These are phyloP conservation scores for Ilex asprella DNA, from an alignment of 257 asterid genomes.

Conservation along the genomic window DNA sequence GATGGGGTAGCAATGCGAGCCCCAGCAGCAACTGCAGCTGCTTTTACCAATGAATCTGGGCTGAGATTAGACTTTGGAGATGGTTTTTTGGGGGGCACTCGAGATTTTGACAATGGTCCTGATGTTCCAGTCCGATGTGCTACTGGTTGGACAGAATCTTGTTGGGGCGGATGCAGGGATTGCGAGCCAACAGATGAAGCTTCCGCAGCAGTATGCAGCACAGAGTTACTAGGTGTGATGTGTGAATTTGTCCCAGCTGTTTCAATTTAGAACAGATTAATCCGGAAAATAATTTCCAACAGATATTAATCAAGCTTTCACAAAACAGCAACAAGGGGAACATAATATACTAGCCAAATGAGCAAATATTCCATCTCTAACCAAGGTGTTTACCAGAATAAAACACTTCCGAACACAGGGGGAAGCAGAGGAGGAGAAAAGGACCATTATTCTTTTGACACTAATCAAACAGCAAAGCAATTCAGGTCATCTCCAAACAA, in stretches of 20 bases:
- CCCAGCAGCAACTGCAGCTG: constrained; percentile 84
- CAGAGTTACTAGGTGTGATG: constrained; percentile 13
- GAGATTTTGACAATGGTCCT: constrained; percentile 23
- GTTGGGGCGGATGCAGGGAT: constrained; percentile 23
- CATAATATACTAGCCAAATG: not conserved
- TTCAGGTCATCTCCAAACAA: too few species aligned
- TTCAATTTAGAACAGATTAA: not conserved
- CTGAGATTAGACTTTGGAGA: constrained; percentile 26
- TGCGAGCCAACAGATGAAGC: constrained; percentile 17
- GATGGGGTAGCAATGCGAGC: constrained; percentile 64
- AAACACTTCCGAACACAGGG: too few species aligned
- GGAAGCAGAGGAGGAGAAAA: not conserved
- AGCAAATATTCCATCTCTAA: not conserved
- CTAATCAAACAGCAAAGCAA: too few species aligned
- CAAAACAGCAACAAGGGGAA: not conserved
- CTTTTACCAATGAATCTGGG: constrained; percentile 64
- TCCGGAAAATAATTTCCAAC: not conserved
- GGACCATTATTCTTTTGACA: too few species aligned
- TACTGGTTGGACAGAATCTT: constrained; percentile 14
- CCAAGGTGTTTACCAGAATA: not conserved
- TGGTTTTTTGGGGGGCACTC: constrained; percentile 25
- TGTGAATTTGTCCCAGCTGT: constrained; percentile 21
- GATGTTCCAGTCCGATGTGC: constrained; percentile 13
- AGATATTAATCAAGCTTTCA: constrained; percentile 3
- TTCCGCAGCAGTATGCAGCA: constrained; percentile 19